phyloP scores from a whole-genome alignment of 179 eudicot genomes.

The Pouteria campechiana region DNA sequence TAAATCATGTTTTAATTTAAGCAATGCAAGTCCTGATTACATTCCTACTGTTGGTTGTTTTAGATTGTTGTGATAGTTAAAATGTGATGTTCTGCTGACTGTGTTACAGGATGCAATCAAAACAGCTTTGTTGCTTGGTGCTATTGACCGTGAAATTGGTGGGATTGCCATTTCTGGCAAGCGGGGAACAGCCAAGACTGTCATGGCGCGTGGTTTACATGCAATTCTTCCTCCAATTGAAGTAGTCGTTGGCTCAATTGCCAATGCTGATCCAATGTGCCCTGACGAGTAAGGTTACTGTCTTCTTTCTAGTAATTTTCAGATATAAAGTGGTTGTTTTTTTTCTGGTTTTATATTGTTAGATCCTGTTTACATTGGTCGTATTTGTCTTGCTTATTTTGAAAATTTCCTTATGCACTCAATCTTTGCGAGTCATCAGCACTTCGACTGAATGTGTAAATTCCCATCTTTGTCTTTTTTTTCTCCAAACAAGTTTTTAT shows the following conservation, averaged over 20 bases:
- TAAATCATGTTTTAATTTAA: not conserved
- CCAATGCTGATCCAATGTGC: conserved; percentile 91
- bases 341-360: no score
- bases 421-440: no score
- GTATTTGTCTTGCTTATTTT: no score
- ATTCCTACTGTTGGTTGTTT: not conserved
- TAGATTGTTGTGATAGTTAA: not conserved
- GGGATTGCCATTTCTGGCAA: conserved; percentile 94
- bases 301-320: not conserved
- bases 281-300: conserved; percentile 80
- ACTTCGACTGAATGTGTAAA: no score
- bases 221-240: conserved; percentile 99
- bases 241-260: conserved; percentile 69
- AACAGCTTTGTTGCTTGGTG: conserved; percentile 92
- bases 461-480: no score
- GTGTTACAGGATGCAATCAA: conserved; percentile 77
- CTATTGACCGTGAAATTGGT: conserved; percentile 90
- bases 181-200: conserved; percentile 97
- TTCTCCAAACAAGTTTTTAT: no score
- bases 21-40: not conserved
- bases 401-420: no score
- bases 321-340: no score
- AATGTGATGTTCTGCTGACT: not conserved
- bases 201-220: conserved; percentile 97
- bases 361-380: no score